These are phyloP conservation scores for Fusarium nanum DNA, from an alignment of 2,329 filamentous ascomycete genomes.

Conservation along the genomic window DNA sequence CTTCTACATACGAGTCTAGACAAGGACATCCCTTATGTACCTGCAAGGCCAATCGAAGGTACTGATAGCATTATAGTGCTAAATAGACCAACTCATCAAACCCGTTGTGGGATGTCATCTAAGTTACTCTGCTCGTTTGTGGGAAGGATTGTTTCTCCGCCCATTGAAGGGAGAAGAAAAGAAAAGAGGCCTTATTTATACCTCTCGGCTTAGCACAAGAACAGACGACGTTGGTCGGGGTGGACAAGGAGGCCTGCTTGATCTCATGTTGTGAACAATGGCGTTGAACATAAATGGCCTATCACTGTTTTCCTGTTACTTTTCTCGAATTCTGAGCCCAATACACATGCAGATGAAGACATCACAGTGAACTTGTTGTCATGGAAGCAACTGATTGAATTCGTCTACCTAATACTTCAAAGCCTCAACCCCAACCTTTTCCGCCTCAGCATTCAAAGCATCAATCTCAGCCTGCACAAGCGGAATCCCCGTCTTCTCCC, in stretches of 20 bases:
- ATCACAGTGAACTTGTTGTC: no score
- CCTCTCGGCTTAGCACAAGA: neutral
- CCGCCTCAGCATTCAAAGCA: constrained; percentile 65
- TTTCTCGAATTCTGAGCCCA: no score
- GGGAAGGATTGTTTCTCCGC: neutral
- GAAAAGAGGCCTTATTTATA: neutral
- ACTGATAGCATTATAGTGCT: no score
- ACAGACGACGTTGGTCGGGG: neutral
- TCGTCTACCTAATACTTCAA: constrained; percentile 11
- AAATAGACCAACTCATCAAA: no score
- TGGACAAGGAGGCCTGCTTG: neutral
- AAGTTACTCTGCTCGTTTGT: no score
- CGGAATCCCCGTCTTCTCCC: constrained; percentile 67
- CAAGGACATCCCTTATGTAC: neutral
- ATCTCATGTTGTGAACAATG: neutral
- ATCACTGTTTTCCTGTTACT: neutral
- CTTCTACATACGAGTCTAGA: neutral
- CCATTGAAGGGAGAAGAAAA: neutral
- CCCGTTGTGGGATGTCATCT: no score
- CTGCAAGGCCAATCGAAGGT: neutral
- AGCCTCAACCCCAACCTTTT: constrained; percentile 53
- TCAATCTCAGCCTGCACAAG: constrained; percentile 68
- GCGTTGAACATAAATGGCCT: neutral
- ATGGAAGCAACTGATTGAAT: neutral
- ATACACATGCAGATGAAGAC: no score